Percentiles rank a stretch among this genome's conserved stretches.
Conservation (phyloP, 345 rosid genomes). For the Turnera subulata region DNA sequence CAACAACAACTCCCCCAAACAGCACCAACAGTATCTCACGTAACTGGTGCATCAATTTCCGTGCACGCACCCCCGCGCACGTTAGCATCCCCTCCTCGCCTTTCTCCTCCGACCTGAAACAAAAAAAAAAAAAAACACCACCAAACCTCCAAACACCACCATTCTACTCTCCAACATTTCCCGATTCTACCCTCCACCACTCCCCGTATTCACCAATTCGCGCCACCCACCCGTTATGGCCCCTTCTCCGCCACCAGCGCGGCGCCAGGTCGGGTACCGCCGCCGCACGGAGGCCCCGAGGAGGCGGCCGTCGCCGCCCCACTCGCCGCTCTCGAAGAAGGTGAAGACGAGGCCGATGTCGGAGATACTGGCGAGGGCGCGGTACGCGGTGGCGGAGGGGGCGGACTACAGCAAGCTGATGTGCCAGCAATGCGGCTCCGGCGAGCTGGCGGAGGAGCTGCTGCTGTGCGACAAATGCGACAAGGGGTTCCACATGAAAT, state of each 20-base stretch:
- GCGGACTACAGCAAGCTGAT: constrained; percentile 41
- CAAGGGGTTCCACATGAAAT: constrained; percentile 83
- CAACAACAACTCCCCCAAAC: no score
- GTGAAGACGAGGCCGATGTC: constrained; percentile 42
- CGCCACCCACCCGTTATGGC: constrained; percentile 22
- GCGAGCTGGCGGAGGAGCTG: constrained; percentile 65
- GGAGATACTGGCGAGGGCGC: constrained; percentile 53
- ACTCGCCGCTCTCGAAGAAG: constrained; percentile 51
- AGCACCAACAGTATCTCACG: background rate
- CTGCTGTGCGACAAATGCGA: constrained; percentile 85
- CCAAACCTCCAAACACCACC: no score
- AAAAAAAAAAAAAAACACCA: no score
- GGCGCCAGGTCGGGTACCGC: constrained; percentile 33
- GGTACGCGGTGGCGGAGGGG: constrained; percentile 35
- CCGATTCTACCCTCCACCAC: constrained; percentile 3
- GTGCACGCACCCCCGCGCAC: constrained; percentile 38
- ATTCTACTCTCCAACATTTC: no score
- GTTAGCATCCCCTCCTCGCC: constrained; percentile 9
- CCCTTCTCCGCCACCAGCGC: constrained; percentile 26
- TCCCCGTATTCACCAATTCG: background rate
- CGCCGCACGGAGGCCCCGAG: constrained; percentile 46
- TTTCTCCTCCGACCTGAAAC: no score
- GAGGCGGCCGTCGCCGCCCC: constrained; percentile 30
- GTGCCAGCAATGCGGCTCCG: constrained; percentile 74
- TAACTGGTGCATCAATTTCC: constrained; percentile 35